Percentiles rank a stretch among this genome's conserved stretches.
These are phyloP conservation scores for Escovopsis weberi DNA, from an alignment of 2,329 filamentous ascomycete genomes.

Conservation along the genomic window DNA sequence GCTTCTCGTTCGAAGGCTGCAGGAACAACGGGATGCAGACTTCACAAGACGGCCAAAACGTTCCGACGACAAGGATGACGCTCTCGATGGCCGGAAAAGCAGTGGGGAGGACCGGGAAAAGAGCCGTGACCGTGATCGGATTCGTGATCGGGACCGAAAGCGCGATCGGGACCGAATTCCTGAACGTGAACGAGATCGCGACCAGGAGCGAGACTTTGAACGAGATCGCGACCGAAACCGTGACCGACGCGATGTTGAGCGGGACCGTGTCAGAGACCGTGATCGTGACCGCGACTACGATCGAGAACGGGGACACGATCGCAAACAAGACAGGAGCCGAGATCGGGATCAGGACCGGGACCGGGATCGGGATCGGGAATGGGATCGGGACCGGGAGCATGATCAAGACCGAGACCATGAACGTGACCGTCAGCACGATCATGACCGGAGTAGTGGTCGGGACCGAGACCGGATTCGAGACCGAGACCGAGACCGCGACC, in stretches of 20 bases:
- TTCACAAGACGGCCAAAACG: constrained; percentile 22
- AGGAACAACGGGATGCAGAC: constrained; percentile 32
- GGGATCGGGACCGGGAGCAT: too few species aligned
- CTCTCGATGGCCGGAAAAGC: neutral
- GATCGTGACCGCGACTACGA: neutral
- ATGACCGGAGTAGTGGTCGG: too few species aligned
- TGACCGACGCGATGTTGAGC: neutral
- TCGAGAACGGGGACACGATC: neutral
- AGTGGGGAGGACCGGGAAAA: neutral
- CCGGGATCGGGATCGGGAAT: neutral
- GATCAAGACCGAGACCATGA: too few species aligned
- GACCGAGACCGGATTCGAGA: too few species aligned
- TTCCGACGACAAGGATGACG: constrained; percentile 10
- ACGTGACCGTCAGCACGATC: too few species aligned
- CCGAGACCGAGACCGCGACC: too few species aligned
- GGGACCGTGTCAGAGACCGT: neutral
- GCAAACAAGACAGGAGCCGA: neutral
- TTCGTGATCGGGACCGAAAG: neutral
- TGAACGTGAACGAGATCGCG: neutral
- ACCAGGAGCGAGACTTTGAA: too few species aligned
- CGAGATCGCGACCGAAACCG: neutral
- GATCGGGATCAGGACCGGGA: neutral
- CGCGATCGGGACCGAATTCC: neutral
- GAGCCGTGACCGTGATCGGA: neutral
- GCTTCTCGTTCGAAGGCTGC: constrained; percentile 28